phyloP scores from a whole-genome alignment of 75 land plant species.

The Pinus albicaulis region DNA sequence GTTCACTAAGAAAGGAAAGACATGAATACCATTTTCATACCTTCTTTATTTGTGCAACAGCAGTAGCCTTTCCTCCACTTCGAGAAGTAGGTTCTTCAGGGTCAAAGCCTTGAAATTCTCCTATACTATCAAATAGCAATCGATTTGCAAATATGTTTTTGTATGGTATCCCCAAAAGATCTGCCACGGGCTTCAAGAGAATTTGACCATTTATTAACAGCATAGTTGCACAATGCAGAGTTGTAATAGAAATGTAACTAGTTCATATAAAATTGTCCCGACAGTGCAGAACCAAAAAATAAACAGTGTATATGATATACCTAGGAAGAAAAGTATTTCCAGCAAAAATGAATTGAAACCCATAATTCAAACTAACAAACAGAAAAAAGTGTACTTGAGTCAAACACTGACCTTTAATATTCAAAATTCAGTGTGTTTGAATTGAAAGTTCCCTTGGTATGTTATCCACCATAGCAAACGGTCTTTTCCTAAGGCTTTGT shows the following conservation, averaged over 20 bases:
- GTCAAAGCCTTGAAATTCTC: conserved; percentile 87
- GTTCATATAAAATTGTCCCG: not conserved
- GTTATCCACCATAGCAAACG: not conserved
- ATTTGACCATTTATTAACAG: conserved; percentile 4
- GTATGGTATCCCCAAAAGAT: conserved; percentile 63
- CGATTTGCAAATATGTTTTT: conserved; percentile 89
- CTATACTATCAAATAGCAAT: conserved; percentile 71
- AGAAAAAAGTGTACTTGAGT: too few relatives aligned
- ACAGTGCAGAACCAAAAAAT: not conserved
- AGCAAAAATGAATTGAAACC: not conserved
- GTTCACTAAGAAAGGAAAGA: not conserved
- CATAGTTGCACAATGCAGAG: not conserved
- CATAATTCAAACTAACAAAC: not conserved
- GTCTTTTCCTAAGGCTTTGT: not conserved
- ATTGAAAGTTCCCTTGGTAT: not conserved
- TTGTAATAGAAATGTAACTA: not conserved
- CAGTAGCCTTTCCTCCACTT: conserved; percentile 95
- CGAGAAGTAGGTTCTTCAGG: conserved; percentile 84
- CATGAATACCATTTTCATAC: conserved; percentile 16
- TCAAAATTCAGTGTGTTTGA: too few relatives aligned
- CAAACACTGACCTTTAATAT: too few relatives aligned
- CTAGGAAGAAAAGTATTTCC: not conserved
- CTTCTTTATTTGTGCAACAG: conserved; percentile 82
- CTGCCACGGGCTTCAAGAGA: conserved; percentile 81
- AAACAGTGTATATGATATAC: not conserved